A percentile compares a stretch with the other conserved stretches of the same genome.
phyloP scores from a whole-genome alignment of 345 rosid species.

The Aurinia saxatilis region DNA sequence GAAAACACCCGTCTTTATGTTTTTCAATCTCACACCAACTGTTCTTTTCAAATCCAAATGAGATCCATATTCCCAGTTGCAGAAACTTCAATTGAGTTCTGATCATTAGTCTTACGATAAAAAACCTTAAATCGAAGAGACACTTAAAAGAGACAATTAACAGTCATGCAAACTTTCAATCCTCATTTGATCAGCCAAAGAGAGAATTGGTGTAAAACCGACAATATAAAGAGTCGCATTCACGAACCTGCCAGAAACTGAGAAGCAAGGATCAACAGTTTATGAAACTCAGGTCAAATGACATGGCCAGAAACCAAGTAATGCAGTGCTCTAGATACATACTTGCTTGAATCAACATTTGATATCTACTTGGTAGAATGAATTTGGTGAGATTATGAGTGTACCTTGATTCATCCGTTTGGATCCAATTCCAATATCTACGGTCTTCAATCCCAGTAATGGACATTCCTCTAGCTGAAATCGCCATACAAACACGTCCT shows the following conservation, averaged over 20 bases:
- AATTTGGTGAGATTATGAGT: background rate
- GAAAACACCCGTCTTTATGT: too few relatives aligned
- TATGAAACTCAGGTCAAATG: background rate
- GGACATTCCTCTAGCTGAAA: conserved; percentile 73
- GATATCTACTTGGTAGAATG: background rate
- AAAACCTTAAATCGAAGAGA: background rate
- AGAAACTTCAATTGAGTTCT: background rate
- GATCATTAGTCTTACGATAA: background rate
- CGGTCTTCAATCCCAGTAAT: conserved; percentile 85
- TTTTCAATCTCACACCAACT: background rate
- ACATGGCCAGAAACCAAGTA: background rate
- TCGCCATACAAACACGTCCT: conserved; percentile 74
- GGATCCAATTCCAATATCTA: conserved; percentile 91
- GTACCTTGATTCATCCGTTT: conserved; percentile 88
- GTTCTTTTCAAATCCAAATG: background rate
- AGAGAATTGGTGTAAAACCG: background rate
- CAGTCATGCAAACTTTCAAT: background rate
- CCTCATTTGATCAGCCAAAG: background rate
- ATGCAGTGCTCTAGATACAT: background rate
- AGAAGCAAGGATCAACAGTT: background rate
- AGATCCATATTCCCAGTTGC: background rate
- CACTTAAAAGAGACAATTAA: background rate
- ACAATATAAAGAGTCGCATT: background rate
- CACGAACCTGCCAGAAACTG: background rate
- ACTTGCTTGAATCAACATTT: too few relatives aligned